Percentiles rank a stretch among this genome's conserved stretches.
phyloP scores from a whole-genome alignment of 371 early-diverging fungal genomes.

The Aphelidium insulamus region DNA sequence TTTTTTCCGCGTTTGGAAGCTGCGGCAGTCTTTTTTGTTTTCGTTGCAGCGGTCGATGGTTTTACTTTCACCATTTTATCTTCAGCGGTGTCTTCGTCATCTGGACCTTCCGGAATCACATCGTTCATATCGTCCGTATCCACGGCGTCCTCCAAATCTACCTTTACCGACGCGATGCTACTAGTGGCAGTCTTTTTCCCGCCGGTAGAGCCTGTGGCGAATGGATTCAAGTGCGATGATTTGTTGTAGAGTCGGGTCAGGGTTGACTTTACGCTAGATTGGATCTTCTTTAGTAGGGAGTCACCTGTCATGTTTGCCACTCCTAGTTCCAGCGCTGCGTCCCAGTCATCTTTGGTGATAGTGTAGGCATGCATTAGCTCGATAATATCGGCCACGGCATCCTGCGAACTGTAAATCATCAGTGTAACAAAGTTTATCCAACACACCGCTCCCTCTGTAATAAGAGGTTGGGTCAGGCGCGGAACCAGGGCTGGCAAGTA shows the following conservation, averaged over 20 bases:
- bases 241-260: constrained; percentile 71
- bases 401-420: constrained; percentile 7
- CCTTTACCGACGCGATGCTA: constrained; percentile 8
- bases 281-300: constrained; percentile 29
- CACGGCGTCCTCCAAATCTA: constrained; percentile 39
- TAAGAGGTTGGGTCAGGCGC: constrained; percentile 34
- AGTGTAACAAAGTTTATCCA: not conserved
- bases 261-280: constrained; percentile 41
- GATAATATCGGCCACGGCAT: constrained; percentile 46
- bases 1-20: no score
- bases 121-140: constrained; percentile 32
- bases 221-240: constrained; percentile 41
- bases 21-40: constrained; percentile 1
- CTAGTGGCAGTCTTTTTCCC: constrained; percentile 4
- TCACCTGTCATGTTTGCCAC: constrained; percentile 18
- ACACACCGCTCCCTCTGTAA: constrained; percentile 19
- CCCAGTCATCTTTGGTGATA: constrained; percentile 68
- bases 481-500: constrained; percentile 56
- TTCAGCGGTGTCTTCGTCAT: constrained; percentile 21
- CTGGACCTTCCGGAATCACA: constrained; percentile 22
- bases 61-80: constrained; percentile 22
- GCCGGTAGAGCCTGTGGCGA: constrained; percentile 16
- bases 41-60: constrained; percentile 1
- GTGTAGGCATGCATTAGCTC: constrained; percentile 71
- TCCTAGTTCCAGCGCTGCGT: constrained; percentile 54